These are phyloP conservation scores for barley (Hordeum vulgare) DNA, from an alignment of 176 grass and related monocot species.

Conservation along the genomic window DNA sequence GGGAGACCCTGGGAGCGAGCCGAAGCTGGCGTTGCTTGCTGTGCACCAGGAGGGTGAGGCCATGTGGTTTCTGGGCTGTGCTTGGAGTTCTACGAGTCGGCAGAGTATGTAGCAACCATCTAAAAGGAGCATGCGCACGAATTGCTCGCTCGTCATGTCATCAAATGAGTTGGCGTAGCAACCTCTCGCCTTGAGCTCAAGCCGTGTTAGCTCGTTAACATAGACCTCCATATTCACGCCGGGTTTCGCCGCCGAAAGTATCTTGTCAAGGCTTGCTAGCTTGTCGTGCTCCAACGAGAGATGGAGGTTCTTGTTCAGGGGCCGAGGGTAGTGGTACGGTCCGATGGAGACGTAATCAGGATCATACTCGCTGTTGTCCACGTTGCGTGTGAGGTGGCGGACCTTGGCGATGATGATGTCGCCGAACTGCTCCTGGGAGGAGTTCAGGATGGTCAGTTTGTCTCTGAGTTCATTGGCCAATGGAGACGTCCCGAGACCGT, in stretches of 20 bases:
- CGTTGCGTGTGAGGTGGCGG: neutral
- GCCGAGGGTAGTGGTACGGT: neutral
- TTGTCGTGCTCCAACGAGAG: neutral
- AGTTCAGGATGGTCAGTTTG: neutral
- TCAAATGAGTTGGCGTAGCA: neutral
- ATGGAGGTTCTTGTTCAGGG: neutral
- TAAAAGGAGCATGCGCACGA: constrained; percentile 16
- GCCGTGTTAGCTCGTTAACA: neutral
- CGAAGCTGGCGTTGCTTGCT: too few species aligned
- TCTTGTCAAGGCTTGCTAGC: neutral
- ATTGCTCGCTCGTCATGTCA: neutral
- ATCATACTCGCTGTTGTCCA: neutral
- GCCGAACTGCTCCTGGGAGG: neutral
- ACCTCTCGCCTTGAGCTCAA: neutral
- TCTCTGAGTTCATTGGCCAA: neutral
- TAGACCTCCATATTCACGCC: neutral
- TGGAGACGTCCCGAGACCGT: neutral
- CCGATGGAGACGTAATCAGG: constrained; percentile 10
- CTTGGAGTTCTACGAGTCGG: neutral
- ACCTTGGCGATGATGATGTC: neutral
- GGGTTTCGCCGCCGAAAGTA: neutral
- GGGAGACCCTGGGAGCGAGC: too few species aligned
- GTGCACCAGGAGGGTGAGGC: too few species aligned
- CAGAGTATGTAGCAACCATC: constrained; percentile 2
- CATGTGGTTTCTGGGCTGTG: too few species aligned